Conservation (phyloP, 2,329 filamentous ascomycete genomes). For the Leptographium procerum region DNA sequence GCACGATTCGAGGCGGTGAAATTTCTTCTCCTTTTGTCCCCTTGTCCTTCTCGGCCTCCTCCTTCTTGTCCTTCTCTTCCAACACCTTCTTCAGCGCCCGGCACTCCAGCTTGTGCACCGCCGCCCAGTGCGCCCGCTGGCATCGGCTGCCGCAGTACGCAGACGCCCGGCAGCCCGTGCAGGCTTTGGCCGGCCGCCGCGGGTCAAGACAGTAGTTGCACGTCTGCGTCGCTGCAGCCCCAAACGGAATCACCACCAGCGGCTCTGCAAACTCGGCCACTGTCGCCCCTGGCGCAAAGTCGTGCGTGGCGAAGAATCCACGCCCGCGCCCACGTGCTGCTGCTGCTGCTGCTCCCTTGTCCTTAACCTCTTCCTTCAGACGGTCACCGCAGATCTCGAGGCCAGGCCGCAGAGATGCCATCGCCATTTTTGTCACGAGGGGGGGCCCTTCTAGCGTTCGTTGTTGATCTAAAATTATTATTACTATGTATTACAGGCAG, state of each 20-base stretch:
- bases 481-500: too few relatives aligned
- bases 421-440: too few relatives aligned
- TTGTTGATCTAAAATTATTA: too few relatives aligned
- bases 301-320: conserved; percentile 29
- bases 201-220: conserved; percentile 39
- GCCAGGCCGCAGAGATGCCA: neutral
- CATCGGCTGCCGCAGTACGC: conserved; percentile 44
- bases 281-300: conserved; percentile 31
- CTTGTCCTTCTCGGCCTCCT: conserved; percentile 7
- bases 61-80: conserved; percentile 13
- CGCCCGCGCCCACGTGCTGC: conserved; percentile 19
- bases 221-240: conserved; percentile 25
- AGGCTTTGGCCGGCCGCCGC: conserved; percentile 21
- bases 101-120: conserved; percentile 45
- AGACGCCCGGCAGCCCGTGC: conserved; percentile 40
- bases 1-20: conserved; percentile 20
- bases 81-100: conserved; percentile 27
- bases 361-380: neutral
- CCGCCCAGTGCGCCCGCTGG: conserved; percentile 42
- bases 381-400: conserved; percentile 12
- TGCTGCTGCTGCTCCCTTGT: neutral
- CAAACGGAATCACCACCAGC: conserved; percentile 36
- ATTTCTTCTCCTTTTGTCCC: neutral
- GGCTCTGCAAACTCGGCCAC: conserved; percentile 34
- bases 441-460: too few relatives aligned